Evolutionary conservation across 1,139 yeast species (phyloP), one percentile per base, ranked within the genome.

Genomic region (Nematodospora anomalae): DNA sequence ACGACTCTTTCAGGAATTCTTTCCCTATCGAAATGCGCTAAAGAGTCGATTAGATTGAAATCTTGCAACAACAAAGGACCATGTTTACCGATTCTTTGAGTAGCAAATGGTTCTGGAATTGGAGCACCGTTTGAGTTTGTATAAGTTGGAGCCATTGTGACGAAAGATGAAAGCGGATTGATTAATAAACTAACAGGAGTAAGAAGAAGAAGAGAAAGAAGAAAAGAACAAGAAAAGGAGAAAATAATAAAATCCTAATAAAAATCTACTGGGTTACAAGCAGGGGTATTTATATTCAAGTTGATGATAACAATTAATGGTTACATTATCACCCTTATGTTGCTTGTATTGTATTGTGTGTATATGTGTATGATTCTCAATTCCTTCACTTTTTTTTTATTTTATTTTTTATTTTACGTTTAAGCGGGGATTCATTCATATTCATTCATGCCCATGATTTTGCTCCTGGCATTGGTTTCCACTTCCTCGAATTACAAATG

Each of bases 1-100:
- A 86, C 95, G 38, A 86, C 94, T 62, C 95, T 78, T 66, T 86
- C 95, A 28, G 95, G 95, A 44, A 86, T 80, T 60, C 95, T 75
- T 66, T 87, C 95, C 53, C 95, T 77, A 67, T 84, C 92, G 53
- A 86, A 86, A 60, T 84, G 94, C 20, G 95, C 85, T 37, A 86
- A 65, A 28, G 84, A 71, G 55, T 86, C 95, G 53, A 85, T 74
- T 54, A 85, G 67, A 62, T 83, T 84, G 64, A 80, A 79, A 59
- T 86, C 95, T 62, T 86, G 95, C 50, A 86, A 60, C 42, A 85
- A 70, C 50, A 84, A 67, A 22, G 95, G 90, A 44, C 95, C 90
- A 47, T 76, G 79, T 42, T 82, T 71, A 47, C 88, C 86, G 33
- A 85, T 62, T 61, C 90, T 72, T 62, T 82, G 87, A 24, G 92